phyloP scores from a whole-genome alignment of 345 rosid genomes.

The Capsella bursapastoris region DNA sequence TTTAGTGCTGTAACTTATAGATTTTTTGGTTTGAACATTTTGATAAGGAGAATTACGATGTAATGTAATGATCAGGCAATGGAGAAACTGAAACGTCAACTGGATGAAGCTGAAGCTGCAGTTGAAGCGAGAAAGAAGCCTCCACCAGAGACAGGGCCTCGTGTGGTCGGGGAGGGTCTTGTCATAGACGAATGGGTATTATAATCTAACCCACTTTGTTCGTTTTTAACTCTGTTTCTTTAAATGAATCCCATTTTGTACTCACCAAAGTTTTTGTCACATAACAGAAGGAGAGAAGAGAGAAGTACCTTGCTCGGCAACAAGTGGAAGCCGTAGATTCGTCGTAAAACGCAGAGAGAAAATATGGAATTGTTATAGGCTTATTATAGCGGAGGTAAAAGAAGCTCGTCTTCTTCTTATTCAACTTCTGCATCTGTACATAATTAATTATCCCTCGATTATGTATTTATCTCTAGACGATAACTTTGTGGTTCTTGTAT shows the following conservation, averaged over 20 bases:
- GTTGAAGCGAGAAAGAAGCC: constrained; percentile 88
- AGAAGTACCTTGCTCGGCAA: constrained; percentile 90
- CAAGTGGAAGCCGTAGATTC: constrained; percentile 58
- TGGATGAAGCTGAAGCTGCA: constrained; percentile 96
- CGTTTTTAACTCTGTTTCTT: not conserved
- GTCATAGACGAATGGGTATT: constrained; percentile 98
- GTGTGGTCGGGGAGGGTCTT: constrained; percentile 85
- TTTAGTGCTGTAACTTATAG: not conserved
- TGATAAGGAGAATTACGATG: constrained; percentile 13
- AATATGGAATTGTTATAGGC: not conserved
- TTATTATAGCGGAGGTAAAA: constrained; percentile 29
- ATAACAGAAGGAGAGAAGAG: constrained; percentile 91
- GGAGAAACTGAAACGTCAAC: constrained; percentile 82
- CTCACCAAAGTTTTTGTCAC: constrained; percentile 5
- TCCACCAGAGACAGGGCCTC: constrained; percentile 77
- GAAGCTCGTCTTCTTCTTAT: not conserved
- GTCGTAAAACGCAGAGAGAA: constrained; percentile 23
- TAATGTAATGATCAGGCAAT: constrained; percentile 53
- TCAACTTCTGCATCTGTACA: constrained; percentile 37
- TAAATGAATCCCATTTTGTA: not conserved
- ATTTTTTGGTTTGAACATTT: not conserved
- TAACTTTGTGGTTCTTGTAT: constrained; percentile 27
- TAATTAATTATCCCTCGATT: constrained; percentile 32
- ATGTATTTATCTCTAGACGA: constrained; percentile 20
- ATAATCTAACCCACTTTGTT: no score